Conservation (phyloP, 768 basidiomycete genomes). For the Tulasnella sp. region DNA sequence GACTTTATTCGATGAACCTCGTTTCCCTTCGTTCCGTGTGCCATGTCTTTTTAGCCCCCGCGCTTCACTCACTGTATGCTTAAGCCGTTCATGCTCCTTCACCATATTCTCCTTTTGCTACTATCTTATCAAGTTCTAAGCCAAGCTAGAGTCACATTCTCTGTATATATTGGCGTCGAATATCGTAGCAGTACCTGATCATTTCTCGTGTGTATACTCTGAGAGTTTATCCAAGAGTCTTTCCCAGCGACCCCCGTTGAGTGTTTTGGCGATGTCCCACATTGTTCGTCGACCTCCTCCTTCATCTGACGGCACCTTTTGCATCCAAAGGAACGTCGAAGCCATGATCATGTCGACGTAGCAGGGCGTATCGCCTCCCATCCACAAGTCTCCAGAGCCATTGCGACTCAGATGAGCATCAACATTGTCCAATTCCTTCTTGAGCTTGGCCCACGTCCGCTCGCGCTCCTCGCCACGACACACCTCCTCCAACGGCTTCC, state of each 20-base stretch:
- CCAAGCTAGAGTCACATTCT: too few species aligned
- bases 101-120: too few species aligned
- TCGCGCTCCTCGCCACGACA: not conserved
- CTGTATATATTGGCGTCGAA: too few species aligned
- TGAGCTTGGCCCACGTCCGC: not conserved
- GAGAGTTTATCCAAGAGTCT: too few species aligned
- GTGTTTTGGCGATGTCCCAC: not conserved
- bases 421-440: slow-evolving; percentile 4
- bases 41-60: too few species aligned
- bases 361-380: not conserved
- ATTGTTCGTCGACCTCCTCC: not conserved
- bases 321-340: not conserved
- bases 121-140: too few species aligned
- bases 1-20: too few species aligned
- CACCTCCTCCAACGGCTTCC: not conserved
- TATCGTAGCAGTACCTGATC: too few species aligned
- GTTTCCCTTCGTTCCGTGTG: too few species aligned
- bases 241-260: slow-evolving; percentile 2
- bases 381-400: not conserved
- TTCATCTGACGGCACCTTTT: not conserved
- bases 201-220: too few species aligned
- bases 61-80: too few species aligned
- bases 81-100: too few species aligned
- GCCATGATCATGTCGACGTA: not conserved
- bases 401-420: not conserved